Evolutionary conservation across 371 early-diverging fungal species (phyloP), one percentile per base, ranked within the genome.

Genomic region (Entomophthora muscae): DNA sequence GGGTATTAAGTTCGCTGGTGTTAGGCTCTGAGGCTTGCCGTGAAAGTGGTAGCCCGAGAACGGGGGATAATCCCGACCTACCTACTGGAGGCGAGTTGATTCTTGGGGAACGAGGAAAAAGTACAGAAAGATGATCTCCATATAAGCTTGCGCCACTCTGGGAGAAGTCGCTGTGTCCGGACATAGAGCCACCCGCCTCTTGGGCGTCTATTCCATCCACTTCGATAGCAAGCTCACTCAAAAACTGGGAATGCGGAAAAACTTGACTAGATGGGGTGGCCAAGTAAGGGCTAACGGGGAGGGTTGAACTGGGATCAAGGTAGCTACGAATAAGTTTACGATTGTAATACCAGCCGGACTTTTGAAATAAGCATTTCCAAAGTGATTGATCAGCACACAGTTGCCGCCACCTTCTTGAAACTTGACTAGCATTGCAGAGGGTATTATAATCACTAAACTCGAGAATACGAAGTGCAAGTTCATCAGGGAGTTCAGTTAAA

Each of bases 381-480:
- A 89, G 66, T 1, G 73, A 65, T 59, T 81, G 81, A 66, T 87
- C 89, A 2, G 73, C 69, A 22, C 78, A 71, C 31, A 81, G 63
- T 52, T 64, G 63, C 54, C 72, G 66, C 91, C 91, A 91, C 30
- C 72, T 67, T 52, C 78, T 75, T 3, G 83, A 86, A 3, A 85
- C 83, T 10, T 67, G 65, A 3, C 76, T 66, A 24, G 79, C 71
- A 1, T 67, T 66, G 24, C 66, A 63, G 12, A 88, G 63, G 3
- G 85, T 73, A 21, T 64, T 51, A 26, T 73, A 66, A 63, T 79
- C 80, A 21, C 83, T 62, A 64, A 74, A 79, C 24, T 72, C 67
- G 5, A 88, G 68, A 54, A 91, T 78, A 53, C 81, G 80, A 13
- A 83, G 68, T 63, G 79, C 72, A 23, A 83, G 70, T 70, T 85